These are phyloP conservation scores for Mycena epipterygia DNA, from an alignment of 768 basidiomycete genomes.

Conservation along the genomic window DNA sequence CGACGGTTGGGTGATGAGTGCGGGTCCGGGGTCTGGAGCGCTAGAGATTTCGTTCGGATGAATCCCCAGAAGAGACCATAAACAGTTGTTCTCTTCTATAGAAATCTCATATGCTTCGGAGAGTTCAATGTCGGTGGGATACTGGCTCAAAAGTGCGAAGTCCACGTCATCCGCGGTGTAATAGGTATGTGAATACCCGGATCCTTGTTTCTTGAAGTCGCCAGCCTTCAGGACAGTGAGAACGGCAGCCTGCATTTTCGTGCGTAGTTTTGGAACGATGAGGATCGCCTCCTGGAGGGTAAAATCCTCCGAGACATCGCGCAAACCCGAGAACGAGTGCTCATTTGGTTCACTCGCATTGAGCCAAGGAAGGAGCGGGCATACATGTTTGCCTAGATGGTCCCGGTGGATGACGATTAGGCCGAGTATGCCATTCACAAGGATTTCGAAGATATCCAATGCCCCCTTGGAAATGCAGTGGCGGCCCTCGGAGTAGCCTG, in stretches of 20 bases:
- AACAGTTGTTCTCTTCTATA: constrained; percentile 7
- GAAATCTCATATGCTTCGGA: background rate
- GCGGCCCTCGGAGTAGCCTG: constrained; percentile 19
- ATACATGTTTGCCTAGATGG: background rate
- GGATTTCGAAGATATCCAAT: constrained; percentile 36
- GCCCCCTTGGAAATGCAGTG: constrained; percentile 45
- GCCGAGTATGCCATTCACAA: constrained; percentile 39
- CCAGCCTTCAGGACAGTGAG: background rate
- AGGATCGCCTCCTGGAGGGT: constrained; percentile 6
- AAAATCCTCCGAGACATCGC: background rate
- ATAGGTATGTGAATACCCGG: constrained; percentile 18
- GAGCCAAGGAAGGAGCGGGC: constrained; percentile 18
- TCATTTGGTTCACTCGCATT: constrained; percentile 16
- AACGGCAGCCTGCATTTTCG: background rate
- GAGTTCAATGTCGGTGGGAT: constrained; percentile 17
- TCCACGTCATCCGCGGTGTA: constrained; percentile 3
- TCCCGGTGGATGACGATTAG: constrained; percentile 44
- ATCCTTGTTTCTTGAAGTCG: constrained; percentile 16
- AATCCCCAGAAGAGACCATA: constrained; percentile 14
- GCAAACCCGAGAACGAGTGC: constrained; percentile 13
- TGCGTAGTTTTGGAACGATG: constrained; percentile 1
- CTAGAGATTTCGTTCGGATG: background rate
- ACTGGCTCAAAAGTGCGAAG: background rate
- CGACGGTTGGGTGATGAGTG: background rate
- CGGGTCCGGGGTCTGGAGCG: background rate